These are phyloP conservation scores for Cadophora luteo-olivacea DNA, from an alignment of 2,329 filamentous ascomycete species.

Conservation along the genomic window DNA sequence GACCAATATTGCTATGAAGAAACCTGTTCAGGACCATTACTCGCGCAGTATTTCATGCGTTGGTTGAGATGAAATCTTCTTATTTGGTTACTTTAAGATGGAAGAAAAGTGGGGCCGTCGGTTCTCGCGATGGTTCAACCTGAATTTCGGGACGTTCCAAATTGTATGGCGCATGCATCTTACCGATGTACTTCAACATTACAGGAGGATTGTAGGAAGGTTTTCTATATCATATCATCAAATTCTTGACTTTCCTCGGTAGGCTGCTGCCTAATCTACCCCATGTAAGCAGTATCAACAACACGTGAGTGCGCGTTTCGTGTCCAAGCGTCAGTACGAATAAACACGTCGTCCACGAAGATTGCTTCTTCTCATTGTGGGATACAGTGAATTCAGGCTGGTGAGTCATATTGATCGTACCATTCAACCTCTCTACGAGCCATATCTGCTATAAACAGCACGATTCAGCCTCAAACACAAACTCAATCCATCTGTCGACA, in stretches of 20 bases:
- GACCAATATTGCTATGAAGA: neutral
- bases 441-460: neutral
- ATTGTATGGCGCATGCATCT: neutral
- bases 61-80: neutral
- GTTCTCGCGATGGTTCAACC: neutral
- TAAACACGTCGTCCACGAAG: neutral
- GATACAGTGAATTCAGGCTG: neutral
- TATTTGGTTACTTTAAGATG: neutral
- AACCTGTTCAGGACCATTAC: neutral
- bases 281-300: neutral
- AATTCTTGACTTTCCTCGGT: neutral
- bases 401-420: neutral
- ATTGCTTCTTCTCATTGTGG: neutral
- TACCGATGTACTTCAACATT: neutral
- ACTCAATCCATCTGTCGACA: neutral
- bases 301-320: slow-evolving; percentile 5
- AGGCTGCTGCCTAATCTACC: neutral
- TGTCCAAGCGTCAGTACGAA: neutral
- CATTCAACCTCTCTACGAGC: neutral
- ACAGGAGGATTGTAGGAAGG: neutral
- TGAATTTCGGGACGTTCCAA: too few species aligned
- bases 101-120: neutral
- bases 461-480: neutral
- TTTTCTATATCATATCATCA: neutral
- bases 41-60: neutral